These are phyloP conservation scores for Beauveria scarabaeidicola DNA, from an alignment of 2,329 filamentous ascomycete species.

Conservation along the genomic window DNA sequence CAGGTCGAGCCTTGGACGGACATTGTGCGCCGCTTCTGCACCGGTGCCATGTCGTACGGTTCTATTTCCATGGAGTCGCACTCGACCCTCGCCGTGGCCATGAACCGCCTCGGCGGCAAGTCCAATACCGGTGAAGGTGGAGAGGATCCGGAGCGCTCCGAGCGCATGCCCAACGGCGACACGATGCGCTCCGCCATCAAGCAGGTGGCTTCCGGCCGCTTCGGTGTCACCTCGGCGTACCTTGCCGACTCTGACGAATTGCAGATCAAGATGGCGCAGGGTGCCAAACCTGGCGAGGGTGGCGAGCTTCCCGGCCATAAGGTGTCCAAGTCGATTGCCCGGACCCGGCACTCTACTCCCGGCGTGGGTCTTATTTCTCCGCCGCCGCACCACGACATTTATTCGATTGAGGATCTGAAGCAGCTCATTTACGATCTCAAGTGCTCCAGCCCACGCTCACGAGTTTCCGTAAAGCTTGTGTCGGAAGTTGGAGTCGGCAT, in stretches of 20 bases:
- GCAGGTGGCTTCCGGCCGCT: constrained; percentile 91
- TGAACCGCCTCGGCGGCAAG: constrained; percentile 94
- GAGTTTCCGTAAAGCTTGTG: constrained; percentile 94
- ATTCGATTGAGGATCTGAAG: constrained; percentile 96
- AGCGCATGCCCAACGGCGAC: constrained; percentile 81
- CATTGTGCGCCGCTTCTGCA: constrained; percentile 92
- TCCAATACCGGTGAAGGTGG: constrained; percentile 97
- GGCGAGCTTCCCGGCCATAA: constrained; percentile 96
- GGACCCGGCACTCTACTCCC: constrained; percentile 90
- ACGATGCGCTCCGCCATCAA: constrained; percentile 98
- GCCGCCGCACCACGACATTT: constrained; percentile 95
- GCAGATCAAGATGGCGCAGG: constrained; percentile 99
- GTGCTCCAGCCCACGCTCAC: constrained; percentile 84
- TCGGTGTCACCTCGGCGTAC: constrained; percentile 92
- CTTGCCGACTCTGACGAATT: constrained; percentile 91
- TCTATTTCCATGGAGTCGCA: constrained; percentile 99
- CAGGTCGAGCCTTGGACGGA: constrained; percentile 98
- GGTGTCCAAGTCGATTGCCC: constrained; percentile 87
- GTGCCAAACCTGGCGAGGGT: constrained; percentile 94
- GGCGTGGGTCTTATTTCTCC: constrained; percentile 94
- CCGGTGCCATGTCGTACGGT: constrained; percentile 96
- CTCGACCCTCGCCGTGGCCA: constrained; percentile 88
- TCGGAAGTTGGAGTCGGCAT: constrained; percentile 97
- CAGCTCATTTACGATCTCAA: constrained; percentile 97
- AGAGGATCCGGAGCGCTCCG: constrained; percentile 85